phyloP scores from a whole-genome alignment of 805 yeast species.

The Soucietia sequanensis region DNA sequence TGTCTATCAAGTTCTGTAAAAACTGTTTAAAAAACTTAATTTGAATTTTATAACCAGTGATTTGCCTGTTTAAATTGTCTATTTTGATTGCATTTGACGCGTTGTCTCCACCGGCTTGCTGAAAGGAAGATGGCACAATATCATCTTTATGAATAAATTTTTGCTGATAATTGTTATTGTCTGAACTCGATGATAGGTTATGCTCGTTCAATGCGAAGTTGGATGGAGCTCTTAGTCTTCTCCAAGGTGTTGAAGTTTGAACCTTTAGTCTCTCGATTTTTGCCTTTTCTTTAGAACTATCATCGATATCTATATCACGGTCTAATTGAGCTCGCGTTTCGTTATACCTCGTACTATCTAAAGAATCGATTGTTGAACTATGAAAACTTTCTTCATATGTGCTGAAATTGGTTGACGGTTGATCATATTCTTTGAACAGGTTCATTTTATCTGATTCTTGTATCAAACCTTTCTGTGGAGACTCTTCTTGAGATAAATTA shows the following conservation, averaged over 20 bases:
- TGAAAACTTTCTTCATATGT: constrained; percentile 5
- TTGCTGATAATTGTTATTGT: constrained; percentile 2
- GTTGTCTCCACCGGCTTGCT: constrained; percentile 3
- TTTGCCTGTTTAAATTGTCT: constrained; percentile 31
- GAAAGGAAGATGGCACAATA: neutral
- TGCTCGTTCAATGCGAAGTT: no score
- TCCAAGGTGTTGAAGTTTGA: constrained; percentile 1
- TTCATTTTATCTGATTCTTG: no score
- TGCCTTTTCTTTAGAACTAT: constrained; percentile 7
- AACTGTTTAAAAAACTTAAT: constrained; percentile 40
- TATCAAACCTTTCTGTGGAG: no score
- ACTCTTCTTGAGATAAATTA: no score
- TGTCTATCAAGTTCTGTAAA: constrained; percentile 34
- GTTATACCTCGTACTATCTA: constrained; percentile 13
- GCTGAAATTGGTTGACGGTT: no score
- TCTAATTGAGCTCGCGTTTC: constrained; percentile 24
- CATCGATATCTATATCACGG: constrained; percentile 17
- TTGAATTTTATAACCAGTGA: constrained; percentile 37
- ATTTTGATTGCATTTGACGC: constrained; percentile 20
- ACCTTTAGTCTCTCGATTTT: constrained; percentile 9
- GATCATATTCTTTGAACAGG: no score
- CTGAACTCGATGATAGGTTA: constrained; percentile 9
- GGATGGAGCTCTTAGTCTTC: constrained; percentile 7
- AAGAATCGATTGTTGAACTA: constrained; percentile 6
- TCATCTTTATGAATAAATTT: no score